phyloP scores from a whole-genome alignment of 257 asterid species.

The Linaria vulgaris region DNA sequence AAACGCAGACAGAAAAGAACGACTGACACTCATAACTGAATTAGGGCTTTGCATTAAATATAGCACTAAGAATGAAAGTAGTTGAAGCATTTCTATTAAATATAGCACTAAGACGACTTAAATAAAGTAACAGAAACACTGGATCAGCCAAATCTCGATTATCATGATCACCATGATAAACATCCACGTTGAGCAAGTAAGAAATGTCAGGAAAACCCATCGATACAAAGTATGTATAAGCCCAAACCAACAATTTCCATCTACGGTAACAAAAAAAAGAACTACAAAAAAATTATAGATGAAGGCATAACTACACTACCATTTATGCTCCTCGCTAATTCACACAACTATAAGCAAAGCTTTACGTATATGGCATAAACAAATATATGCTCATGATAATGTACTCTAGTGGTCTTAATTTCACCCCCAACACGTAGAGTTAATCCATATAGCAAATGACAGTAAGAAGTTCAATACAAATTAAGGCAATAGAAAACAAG shows the following conservation, averaged over 20 bases:
- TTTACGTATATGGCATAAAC: neutral
- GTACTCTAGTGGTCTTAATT: neutral
- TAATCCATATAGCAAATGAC: no score
- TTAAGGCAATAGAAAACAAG: neutral
- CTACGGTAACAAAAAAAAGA: conserved; percentile 2
- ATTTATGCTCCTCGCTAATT: neutral
- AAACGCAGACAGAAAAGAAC: neutral
- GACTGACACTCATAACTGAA: neutral
- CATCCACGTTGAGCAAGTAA: neutral
- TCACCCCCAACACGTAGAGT: neutral
- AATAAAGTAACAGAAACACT: neutral
- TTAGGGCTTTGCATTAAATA: conserved; percentile 6
- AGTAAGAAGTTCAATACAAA: no score
- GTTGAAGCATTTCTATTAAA: no score
- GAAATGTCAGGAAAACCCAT: neutral
- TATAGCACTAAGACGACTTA: conserved; percentile 8
- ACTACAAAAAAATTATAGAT: neutral
- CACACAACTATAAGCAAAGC: neutral
- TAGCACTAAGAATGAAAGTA: neutral
- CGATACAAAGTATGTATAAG: neutral
- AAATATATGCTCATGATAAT: neutral
- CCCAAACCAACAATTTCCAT: neutral
- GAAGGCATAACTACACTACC: neutral
- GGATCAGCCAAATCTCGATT: neutral
- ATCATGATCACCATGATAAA: neutral